These are phyloP conservation scores for Russula emetica DNA, from an alignment of 768 basidiomycete species.

Conservation along the genomic window DNA sequence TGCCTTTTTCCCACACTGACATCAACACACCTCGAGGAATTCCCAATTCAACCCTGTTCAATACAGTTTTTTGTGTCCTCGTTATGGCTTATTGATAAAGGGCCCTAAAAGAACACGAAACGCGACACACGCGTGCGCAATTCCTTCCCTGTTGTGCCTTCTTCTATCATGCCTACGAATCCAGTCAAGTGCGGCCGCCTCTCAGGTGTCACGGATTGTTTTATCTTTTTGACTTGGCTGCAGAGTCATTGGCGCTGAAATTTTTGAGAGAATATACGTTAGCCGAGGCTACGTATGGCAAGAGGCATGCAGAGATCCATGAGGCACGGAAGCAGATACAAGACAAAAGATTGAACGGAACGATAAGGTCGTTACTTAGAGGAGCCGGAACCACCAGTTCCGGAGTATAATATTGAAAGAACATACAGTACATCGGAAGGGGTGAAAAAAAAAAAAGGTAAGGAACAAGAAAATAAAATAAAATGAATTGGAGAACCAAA, in stretches of 20 bases:
- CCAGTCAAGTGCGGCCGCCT: background rate
- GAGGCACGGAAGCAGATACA: background rate
- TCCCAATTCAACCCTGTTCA: conserved; percentile 11
- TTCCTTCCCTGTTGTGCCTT: background rate
- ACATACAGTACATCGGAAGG: background rate
- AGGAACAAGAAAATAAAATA: background rate
- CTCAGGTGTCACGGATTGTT: background rate
- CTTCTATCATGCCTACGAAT: background rate
- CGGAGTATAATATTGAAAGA: background rate
- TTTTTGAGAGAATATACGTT: conserved; percentile 8
- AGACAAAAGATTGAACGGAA: background rate
- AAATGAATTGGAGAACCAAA: background rate
- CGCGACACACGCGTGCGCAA: background rate
- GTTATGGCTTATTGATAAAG: background rate
- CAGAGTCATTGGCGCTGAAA: conserved; percentile 13
- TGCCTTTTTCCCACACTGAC: conserved; percentile 17
- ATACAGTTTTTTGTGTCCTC: background rate
- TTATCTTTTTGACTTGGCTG: conserved; percentile 9
- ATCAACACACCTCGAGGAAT: background rate
- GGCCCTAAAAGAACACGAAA: background rate
- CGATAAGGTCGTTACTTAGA: background rate
- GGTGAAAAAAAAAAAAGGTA: background rate
- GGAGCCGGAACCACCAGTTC: background rate
- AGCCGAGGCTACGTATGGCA: conserved; percentile 14
- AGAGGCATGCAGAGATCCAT: conserved; percentile 19